phyloP scores from a whole-genome alignment of 2,329 filamentous ascomycete species.

The Xylariaceae sp. region DNA sequence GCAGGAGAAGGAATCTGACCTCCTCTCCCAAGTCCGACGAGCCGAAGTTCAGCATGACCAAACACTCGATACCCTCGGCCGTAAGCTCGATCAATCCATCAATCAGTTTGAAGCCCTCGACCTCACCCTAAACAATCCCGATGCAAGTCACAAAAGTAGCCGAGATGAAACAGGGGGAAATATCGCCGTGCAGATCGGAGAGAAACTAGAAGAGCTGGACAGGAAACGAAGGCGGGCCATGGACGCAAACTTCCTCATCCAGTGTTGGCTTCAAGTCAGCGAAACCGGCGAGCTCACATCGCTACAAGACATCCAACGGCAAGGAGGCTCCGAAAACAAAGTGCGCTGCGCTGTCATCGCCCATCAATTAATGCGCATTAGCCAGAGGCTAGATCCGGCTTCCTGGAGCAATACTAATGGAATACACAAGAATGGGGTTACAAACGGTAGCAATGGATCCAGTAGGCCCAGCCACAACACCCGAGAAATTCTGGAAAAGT shows the following conservation, averaged over 20 bases:
- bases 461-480: constrained; percentile 56
- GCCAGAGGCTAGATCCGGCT: constrained; percentile 77
- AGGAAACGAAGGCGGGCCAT: constrained; percentile 83
- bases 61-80: constrained; percentile 80
- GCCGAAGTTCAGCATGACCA: constrained; percentile 90
- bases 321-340: constrained; percentile 85
- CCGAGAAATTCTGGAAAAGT: constrained; percentile 90
- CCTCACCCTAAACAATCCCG: constrained; percentile 66
- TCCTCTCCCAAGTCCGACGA: constrained; percentile 81
- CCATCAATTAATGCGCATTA: constrained; percentile 88
- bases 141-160: constrained; percentile 37
- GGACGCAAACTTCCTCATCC: constrained; percentile 91
- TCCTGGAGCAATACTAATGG: constrained; percentile 65
- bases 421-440: constrained; percentile 42
- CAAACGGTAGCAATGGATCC: constrained; percentile 42
- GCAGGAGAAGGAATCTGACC: constrained; percentile 84
- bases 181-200: constrained; percentile 90
- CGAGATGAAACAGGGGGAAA: constrained; percentile 67
- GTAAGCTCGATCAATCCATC: constrained; percentile 88
- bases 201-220: constrained; percentile 89
- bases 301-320: constrained; percentile 82
- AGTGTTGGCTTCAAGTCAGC: constrained; percentile 95
- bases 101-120: constrained; percentile 89
- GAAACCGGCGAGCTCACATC: constrained; percentile 81
- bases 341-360: constrained; percentile 92